Percentiles rank a stretch among this genome's conserved stretches.
phyloP scores from a whole-genome alignment of 2,329 filamentous ascomycete genomes.

The Blastomyces parvus region DNA sequence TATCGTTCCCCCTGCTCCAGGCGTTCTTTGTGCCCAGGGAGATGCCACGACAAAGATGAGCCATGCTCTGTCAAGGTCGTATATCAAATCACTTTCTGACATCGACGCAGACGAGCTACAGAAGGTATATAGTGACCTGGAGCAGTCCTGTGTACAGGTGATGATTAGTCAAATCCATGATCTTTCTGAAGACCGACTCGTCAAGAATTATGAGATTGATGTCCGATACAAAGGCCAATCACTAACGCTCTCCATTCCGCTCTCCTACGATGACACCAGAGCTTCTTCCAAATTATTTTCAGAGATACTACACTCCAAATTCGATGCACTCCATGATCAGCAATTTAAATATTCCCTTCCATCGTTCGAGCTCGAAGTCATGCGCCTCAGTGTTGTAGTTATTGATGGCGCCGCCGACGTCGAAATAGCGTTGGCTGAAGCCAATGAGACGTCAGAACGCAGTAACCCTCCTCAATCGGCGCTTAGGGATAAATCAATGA shows the following conservation, averaged over 20 bases:
- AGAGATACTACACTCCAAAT: conserved; percentile 29
- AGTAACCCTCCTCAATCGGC: conserved; percentile 19
- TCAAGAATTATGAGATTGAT: conserved; percentile 34
- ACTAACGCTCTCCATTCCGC: conserved; percentile 28
- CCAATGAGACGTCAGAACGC: neutral
- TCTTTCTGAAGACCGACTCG: conserved; percentile 17
- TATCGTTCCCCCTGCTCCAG: conserved; percentile 40
- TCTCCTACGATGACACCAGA: conserved; percentile 29
- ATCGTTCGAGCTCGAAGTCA: conserved; percentile 39
- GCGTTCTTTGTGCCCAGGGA: conserved; percentile 42
- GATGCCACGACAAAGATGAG: conserved; percentile 43
- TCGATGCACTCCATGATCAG: conserved; percentile 36
- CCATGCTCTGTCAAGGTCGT: conserved; percentile 40
- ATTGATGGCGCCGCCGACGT: conserved; percentile 37
- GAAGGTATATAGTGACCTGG: conserved; percentile 28
- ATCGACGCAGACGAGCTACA: conserved; percentile 29
- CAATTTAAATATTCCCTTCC: conserved; percentile 40
- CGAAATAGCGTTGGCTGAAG: conserved; percentile 24
- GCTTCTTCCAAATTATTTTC: conserved; percentile 21
- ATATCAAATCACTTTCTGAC: conserved; percentile 35
- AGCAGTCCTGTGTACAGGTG: conserved; percentile 29
- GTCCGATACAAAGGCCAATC: conserved; percentile 43
- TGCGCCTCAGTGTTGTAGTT: conserved; percentile 39
- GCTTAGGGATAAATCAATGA: conserved; percentile 31
- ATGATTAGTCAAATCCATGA: conserved; percentile 32